These are phyloP conservation scores for Sordariomycetes sp. DNA, from an alignment of 2,329 filamentous ascomycete genomes.

Conservation along the genomic window DNA sequence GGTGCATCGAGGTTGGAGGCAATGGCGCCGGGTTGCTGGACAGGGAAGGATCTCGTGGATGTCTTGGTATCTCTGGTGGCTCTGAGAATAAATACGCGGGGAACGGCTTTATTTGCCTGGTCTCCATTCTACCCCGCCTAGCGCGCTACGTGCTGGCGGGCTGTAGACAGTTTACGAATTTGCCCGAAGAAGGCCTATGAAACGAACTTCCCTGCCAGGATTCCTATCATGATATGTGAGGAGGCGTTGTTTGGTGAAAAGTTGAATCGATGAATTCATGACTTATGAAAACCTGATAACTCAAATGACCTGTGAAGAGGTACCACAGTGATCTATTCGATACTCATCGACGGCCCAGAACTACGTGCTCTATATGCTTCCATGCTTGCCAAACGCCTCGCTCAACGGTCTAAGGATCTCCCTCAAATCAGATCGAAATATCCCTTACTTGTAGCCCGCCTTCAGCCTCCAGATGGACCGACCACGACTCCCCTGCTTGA, in stretches of 20 bases:
- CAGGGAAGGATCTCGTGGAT: slow-evolving; percentile 15
- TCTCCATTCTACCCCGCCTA: slow-evolving; percentile 45
- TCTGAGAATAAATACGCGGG: slow-evolving; percentile 63
- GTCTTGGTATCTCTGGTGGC: slow-evolving; percentile 48
- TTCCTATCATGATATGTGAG: too few species aligned
- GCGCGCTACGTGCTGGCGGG: slow-evolving; percentile 7
- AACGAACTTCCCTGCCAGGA: slow-evolving; percentile 25
- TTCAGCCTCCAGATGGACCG: slow-evolving; percentile 46
- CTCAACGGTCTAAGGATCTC: background rate
- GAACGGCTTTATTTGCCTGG: slow-evolving; percentile 60
- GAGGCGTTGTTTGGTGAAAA: too few species aligned
- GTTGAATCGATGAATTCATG: slow-evolving; percentile 6
- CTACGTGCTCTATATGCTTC: too few species aligned
- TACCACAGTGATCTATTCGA: too few species aligned
- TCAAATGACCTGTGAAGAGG: too few species aligned
- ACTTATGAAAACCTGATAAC: too few species aligned
- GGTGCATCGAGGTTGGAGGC: background rate
- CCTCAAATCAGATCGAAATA: too few species aligned
- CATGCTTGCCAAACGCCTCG: background rate
- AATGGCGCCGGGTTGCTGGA: slow-evolving; percentile 9
- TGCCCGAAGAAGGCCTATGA: slow-evolving; percentile 32
- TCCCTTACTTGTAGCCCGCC: slow-evolving; percentile 16
- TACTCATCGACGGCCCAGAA: too few species aligned
- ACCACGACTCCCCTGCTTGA: slow-evolving; percentile 45
- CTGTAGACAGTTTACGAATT: slow-evolving; percentile 31